A percentile compares a stretch with the other conserved stretches of the same genome.
phyloP scores from a whole-genome alignment of 345 rosid genomes.

The Turritis glabra region DNA sequence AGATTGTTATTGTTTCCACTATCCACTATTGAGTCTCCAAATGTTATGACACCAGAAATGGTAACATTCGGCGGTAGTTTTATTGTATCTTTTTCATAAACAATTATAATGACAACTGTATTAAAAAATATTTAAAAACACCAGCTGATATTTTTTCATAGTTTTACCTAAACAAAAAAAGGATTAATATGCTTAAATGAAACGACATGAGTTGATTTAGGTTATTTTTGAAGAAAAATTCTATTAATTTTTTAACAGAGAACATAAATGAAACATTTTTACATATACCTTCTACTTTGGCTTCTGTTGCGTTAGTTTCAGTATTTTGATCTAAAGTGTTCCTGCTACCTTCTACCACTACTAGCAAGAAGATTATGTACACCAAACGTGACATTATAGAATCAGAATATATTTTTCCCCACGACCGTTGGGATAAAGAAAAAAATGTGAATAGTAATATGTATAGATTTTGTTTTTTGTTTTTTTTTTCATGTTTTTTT shows the following conservation, averaged over 20 bases:
- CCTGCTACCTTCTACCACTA: conserved; percentile 10
- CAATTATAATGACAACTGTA: too few species aligned
- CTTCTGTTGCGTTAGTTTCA: background rate
- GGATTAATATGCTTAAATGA: background rate
- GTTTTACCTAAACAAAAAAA: background rate
- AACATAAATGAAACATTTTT: background rate
- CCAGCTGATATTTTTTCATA: background rate
- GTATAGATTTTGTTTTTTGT: background rate
- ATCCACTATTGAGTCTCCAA: conserved; percentile 30
- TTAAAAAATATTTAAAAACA: background rate
- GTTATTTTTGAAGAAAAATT: too few species aligned
- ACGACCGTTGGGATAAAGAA: background rate
- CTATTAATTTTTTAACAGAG: background rate
- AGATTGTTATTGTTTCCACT: conserved; percentile 28
- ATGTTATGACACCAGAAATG: conserved; percentile 8
- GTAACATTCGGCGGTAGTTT: conserved; percentile 5
- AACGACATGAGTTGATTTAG: too few species aligned
- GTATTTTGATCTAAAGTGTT: background rate
- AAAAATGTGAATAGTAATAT: background rate
- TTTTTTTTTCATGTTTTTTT: background rate
- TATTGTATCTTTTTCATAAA: conserved; percentile 1
- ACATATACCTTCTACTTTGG: background rate
- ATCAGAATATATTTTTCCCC: background rate
- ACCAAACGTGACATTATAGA: conserved; percentile 12
- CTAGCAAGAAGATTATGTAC: conserved; percentile 4